Evolutionary conservation across 2,329 filamentous ascomycete species (phyloP), one percentile per base, ranked within the genome.

Genomic region (Gnomoniopsis sp.): DNA sequence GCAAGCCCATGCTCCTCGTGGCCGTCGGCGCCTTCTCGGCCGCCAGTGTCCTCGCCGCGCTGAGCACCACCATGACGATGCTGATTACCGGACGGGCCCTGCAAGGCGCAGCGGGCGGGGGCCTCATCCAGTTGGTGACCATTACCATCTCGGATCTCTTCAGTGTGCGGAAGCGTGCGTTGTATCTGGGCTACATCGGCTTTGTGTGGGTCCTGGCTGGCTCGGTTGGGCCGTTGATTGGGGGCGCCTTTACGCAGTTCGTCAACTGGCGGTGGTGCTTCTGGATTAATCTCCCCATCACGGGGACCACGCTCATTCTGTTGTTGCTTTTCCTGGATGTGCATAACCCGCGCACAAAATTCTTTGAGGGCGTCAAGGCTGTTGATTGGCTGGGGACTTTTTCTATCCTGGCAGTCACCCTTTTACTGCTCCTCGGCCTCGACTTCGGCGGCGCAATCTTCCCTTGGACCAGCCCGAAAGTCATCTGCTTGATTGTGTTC

Each of bases 391-490:
- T 72, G 6, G 88, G 88, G 1, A 84, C 80, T 3, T 57, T 87
- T 3, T 73, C 80, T 1, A 81, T 90, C 62, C 75, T 88, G 17
- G 82, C 81, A 26, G 82, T 79, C 6, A 83, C 83, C 0, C 69
- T 89, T 46, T 87, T 89, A 82, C 72, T 89, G 8, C 78, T 89
- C 2, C 76, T 89, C 4, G 87, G 85, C 1, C 78, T 90, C 33
- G 83, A 89, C 62, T 85, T 86, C 53, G 88, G 88, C 6, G 87
- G 87, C n/a, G 78, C 82, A 33, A 75, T 76, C 2, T 75, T 79
- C 56, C 83, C 85, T 0, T 88, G 85, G 85, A 71, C 72, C 61
- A 86, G 83, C 0, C 74, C 83, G 0, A 78, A 76, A 7, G 82
- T 88, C 12, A 71, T 88, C 49, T 84, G 81, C 64, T 76, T 87